phyloP scores from a whole-genome alignment of 345 rosid genomes.

The Citrus australasica region DNA sequence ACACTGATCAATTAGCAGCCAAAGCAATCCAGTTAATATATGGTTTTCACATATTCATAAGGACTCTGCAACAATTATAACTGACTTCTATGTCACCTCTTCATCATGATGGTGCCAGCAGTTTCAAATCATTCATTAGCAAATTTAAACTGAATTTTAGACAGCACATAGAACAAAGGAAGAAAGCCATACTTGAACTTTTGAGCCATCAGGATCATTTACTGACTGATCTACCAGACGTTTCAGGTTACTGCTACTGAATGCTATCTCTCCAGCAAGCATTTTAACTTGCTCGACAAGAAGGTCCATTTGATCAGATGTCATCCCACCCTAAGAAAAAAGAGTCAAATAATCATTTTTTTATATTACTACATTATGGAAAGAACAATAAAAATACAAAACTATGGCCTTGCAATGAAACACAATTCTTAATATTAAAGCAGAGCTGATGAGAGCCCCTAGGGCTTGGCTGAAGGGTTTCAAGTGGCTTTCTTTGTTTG shows the following conservation, averaged over 20 bases:
- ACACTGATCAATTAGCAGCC: background rate
- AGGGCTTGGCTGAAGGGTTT: too few relatives aligned
- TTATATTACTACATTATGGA: background rate
- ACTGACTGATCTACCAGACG: conserved; percentile 87
- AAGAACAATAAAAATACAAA: background rate
- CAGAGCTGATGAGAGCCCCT: background rate
- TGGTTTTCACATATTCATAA: background rate
- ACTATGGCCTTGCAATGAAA: background rate
- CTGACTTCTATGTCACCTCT: background rate
- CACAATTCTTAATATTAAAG: background rate
- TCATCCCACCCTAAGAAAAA: conserved; percentile 57
- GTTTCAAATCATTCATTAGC: background rate
- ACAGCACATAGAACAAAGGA: conserved; percentile 2
- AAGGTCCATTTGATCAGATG: conserved; percentile 96
- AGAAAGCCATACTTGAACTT: conserved; percentile 54
- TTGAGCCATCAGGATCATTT: conserved; percentile 82
- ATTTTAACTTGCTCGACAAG: conserved; percentile 97
- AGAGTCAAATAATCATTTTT: background rate
- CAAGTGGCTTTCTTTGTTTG: too few relatives aligned
- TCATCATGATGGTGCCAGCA: background rate
- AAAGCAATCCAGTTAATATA: background rate
- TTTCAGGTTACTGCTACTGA: conserved; percentile 88
- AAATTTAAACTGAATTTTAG: background rate
- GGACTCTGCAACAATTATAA: background rate
- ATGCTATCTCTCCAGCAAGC: conserved; percentile 99